Percentiles rank a stretch among this genome's conserved stretches.
These are phyloP conservation scores for Aspergillus fructus DNA, from an alignment of 2,329 filamentous ascomycete genomes.

Conservation along the genomic window DNA sequence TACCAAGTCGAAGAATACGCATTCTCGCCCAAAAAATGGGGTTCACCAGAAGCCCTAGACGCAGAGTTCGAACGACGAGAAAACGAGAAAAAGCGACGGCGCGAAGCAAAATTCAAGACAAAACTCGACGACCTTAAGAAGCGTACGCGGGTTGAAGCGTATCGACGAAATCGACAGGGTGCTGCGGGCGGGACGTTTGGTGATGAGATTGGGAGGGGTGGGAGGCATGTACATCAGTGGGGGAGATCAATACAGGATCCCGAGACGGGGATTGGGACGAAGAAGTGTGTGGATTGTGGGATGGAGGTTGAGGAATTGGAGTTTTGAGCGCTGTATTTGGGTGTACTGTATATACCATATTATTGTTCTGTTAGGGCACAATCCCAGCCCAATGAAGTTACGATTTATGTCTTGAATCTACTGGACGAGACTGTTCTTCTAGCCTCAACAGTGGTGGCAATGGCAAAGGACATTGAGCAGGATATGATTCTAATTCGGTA, in stretches of 20 bases:
- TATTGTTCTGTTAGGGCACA: no score
- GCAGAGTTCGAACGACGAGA: slow-evolving; percentile 82
- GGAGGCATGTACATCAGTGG: slow-evolving; percentile 89
- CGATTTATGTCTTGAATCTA: no score
- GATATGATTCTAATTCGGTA: neutral
- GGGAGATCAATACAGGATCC: slow-evolving; percentile 58
- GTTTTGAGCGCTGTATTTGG: slow-evolving; percentile 40
- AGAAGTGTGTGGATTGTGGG: slow-evolving; percentile 67
- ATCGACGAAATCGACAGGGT: slow-evolving; percentile 66
- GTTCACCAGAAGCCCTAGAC: slow-evolving; percentile 78
- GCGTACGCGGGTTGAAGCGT: slow-evolving; percentile 87
- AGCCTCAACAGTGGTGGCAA: no score
- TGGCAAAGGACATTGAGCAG: no score
- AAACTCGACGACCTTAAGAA: slow-evolving; percentile 91
- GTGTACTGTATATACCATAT: no score
- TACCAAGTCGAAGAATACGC: slow-evolving; percentile 95
- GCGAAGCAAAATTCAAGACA: slow-evolving; percentile 87
- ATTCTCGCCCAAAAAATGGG: slow-evolving; percentile 81
- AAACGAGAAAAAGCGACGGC: slow-evolving; percentile 75
- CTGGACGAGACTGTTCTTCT: no score
- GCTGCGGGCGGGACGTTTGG: slow-evolving; percentile 63
- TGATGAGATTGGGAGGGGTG: slow-evolving; percentile 66
- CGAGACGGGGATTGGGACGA: slow-evolving; percentile 62
- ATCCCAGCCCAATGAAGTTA: no score
- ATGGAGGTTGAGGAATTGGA: slow-evolving; percentile 69